Evolutionary conservation across 169 alveolate genomes (phyloP), one percentile per base, ranked within the genome.

Genomic region (Babesia ovis): DNA sequence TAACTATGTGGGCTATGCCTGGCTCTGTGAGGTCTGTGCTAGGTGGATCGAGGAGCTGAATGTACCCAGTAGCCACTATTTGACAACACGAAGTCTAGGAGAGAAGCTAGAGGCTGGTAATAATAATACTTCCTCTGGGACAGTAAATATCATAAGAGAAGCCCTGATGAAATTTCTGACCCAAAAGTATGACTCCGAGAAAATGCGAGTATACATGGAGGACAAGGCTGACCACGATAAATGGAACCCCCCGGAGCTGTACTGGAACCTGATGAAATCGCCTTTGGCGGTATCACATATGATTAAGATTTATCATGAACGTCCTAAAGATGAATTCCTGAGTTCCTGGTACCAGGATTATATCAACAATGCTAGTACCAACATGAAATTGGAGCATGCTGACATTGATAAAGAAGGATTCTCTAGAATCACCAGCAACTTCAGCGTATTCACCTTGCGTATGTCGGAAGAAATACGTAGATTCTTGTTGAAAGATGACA

Each of bases 171-270:
- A 82, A 22, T 90, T 74, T 42, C 67, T 91, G 34, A 84, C 92
- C 39, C 83, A 89, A 20, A 86, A 89, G 59, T 91, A 90, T 53
- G 90, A 91, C 80, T 69, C 95, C n/a, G 93, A 88, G 27, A 86
- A 85, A 60, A 59, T 91, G 72, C 83, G 92, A 32, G 84, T 68
- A 18, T 91, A 84, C 71, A 91, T 91, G 95, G 95, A 91, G 48
- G 92, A 91, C 23, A 84, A 91, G 68, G 85, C 88, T 39, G 93
- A 87, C 59, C 82, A 83, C 83, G 91, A 86, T 54, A 84, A 92
- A n/a, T 91, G 95, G 95, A 91, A 91, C 62, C 95, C 95, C 12
- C 95, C 95, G 3, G 89, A 90, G 56, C 77, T 89, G 37, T 91
- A 91, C 67, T 91, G 95, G 95, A 89, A 87, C 58, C 60, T 91